Evolutionary conservation across 305 asterid genomes (phyloP).

Genomic region (Fraxinus floribunda): DNA sequence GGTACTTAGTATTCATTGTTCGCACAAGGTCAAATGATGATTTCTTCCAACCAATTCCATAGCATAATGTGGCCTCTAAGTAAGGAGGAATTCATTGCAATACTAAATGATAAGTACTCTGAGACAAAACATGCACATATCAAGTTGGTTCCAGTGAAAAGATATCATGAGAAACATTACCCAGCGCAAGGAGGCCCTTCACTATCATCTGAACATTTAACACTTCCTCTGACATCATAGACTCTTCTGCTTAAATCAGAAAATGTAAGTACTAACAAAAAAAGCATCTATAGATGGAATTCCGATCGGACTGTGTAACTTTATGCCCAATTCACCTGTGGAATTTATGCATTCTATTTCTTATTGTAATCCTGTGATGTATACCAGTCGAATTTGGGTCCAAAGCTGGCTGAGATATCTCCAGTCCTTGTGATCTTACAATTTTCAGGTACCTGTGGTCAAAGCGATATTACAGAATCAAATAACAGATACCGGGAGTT

Average conservation of each 20-base stretch:
- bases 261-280: conserved; percentile 23
- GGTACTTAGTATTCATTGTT: neutral
- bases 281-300: conserved; percentile 23
- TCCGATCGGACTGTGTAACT: conserved; percentile 22
- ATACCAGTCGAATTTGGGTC: conserved; percentile 97
- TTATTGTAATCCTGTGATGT: conserved; percentile 88
- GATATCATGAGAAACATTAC: conserved; percentile 33
- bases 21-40: neutral
- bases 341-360: conserved; percentile 65
- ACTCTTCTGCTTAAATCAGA: conserved; percentile 70
- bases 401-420: conserved; percentile 97
- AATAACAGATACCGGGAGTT: conserved; percentile 7
- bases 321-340: conserved; percentile 57
- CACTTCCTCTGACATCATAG: conserved; percentile 76
- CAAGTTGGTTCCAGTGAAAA: neutral
- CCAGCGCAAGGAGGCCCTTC: conserved; percentile 98
- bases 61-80: neutral
- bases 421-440: conserved; percentile 79
- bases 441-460: conserved; percentile 69
- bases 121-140: neutral
- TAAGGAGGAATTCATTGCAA: neutral
- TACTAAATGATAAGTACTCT: neutral
- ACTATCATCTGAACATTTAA: conserved; percentile 74
- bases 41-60: neutral
- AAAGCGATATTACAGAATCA: conserved; percentile 10